Percentiles rank a stretch among this genome's conserved stretches.
Conservation (phyloP, 768 basidiomycete species). For the Macrolepiota fuliginosa region DNA sequence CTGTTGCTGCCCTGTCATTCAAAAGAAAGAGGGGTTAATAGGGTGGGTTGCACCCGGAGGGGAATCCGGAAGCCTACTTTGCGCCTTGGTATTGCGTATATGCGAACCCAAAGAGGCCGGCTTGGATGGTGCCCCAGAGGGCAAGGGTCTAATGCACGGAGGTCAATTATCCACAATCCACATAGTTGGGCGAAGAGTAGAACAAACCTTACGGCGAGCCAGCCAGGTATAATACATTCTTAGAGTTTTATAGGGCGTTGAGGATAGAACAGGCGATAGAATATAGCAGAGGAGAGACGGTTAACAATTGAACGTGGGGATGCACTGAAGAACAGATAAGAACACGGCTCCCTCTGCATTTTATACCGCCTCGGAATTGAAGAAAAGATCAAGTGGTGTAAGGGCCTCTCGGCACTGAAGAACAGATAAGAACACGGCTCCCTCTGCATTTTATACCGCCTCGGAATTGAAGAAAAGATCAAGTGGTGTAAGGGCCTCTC, state of each 20-base stretch:
- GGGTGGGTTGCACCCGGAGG: background rate
- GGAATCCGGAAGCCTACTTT: constrained; percentile 6
- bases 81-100: constrained; percentile 27
- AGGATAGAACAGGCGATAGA: background rate
- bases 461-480: background rate
- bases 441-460: background rate
- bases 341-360: background rate
- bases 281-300: background rate
- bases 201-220: constrained; percentile 26
- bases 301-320: background rate
- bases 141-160: constrained; percentile 27
- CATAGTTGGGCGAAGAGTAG: background rate
- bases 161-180: background rate
- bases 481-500: too few species aligned
- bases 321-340: background rate
- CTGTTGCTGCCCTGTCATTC: background rate
- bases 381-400: too few species aligned
- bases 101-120: constrained; percentile 25
- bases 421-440: background rate
- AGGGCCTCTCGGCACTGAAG: too few species aligned
- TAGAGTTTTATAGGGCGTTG: background rate
- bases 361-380: background rate
- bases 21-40: background rate
- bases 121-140: constrained; percentile 32
- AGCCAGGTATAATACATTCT: constrained; percentile 23